phyloP scores from a whole-genome alignment of 108 stramenopile genomes.

The Fragilaria radians region DNA sequence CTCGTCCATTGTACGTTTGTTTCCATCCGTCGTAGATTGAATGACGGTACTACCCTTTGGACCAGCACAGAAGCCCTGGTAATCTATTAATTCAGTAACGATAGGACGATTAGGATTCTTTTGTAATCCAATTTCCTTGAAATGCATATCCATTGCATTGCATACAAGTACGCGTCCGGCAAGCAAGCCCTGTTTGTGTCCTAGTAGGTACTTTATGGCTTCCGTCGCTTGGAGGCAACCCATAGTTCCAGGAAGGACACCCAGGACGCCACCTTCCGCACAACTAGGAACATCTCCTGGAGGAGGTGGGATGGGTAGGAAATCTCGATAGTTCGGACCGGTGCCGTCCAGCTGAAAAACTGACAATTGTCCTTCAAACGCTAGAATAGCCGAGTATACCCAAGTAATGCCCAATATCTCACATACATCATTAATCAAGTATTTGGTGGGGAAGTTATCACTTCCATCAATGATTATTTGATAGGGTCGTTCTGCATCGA shows the following conservation, averaged over 20 bases:
- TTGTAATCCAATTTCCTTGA: conserved; percentile 57
- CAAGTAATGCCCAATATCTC: conserved; percentile 71
- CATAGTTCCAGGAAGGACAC: conserved; percentile 90
- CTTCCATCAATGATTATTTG: conserved; percentile 89
- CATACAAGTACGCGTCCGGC: conserved; percentile 74
- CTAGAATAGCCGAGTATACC: conserved; percentile 90
- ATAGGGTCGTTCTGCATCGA: conserved; percentile 31
- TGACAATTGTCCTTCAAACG: conserved; percentile 89
- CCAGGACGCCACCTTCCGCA: conserved; percentile 94
- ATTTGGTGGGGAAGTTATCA: conserved; percentile 96
- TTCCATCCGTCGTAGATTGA: conserved; percentile 9
- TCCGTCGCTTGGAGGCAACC: conserved; percentile 94
- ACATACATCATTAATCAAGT: conserved; percentile 93
- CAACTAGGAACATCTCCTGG: conserved; percentile 90
- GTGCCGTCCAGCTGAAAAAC: conserved; percentile 64
- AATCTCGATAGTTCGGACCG: conserved; percentile 86
- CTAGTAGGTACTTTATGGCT: conserved; percentile 77
- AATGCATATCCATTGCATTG: conserved; percentile 81
- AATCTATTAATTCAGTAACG: conserved; percentile 69
- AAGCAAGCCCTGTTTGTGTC: conserved; percentile 46
- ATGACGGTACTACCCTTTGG: conserved; percentile 25
- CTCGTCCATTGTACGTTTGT: conserved; percentile 82
- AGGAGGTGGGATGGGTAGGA: conserved; percentile 86
- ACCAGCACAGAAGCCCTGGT: conserved; percentile 83
- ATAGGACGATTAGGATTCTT: conserved; percentile 29